Percentiles rank a stretch among this genome's conserved stretches.
Evolutionary conservation across 2,329 filamentous ascomycete species (phyloP).

Genomic region (Hymenoscyphus fraxineus): DNA sequence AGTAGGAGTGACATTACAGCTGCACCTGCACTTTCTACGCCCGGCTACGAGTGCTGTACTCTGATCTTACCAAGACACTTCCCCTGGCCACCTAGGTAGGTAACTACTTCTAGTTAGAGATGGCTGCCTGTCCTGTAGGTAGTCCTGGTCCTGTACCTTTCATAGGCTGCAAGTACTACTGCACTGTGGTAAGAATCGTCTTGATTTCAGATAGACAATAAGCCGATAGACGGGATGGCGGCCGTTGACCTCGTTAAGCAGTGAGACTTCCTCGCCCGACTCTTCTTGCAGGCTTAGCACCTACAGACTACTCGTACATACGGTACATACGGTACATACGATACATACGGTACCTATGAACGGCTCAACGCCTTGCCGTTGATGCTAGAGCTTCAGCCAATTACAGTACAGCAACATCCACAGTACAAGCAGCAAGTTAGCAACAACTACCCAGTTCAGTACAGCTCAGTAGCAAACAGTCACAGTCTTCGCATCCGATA

Average conservation of each 20-base stretch:
- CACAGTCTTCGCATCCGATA: no score
- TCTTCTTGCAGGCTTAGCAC: background rate
- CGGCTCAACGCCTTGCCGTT: no score
- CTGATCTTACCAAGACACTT: constrained; percentile 10
- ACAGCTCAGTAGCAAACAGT: no score
- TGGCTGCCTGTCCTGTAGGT: background rate
- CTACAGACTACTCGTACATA: no score
- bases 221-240: background rate
- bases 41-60: background rate
- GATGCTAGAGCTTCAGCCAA: no score
- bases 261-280: background rate
- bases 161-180: background rate
- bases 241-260: background rate
- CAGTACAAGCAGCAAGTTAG: no score
- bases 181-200: no score
- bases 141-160: background rate
- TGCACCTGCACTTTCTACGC: constrained; percentile 4
- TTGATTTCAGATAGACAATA: background rate
- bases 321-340: no score
- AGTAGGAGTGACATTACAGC: background rate
- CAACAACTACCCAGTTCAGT: no score
- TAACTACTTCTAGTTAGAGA: background rate
- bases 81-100: background rate
- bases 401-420: no score
- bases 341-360: no score